Base-by-base conservation (phyloP, 1,284 basidiomycete species). In the Quambalaria eucalypti region DNA sequence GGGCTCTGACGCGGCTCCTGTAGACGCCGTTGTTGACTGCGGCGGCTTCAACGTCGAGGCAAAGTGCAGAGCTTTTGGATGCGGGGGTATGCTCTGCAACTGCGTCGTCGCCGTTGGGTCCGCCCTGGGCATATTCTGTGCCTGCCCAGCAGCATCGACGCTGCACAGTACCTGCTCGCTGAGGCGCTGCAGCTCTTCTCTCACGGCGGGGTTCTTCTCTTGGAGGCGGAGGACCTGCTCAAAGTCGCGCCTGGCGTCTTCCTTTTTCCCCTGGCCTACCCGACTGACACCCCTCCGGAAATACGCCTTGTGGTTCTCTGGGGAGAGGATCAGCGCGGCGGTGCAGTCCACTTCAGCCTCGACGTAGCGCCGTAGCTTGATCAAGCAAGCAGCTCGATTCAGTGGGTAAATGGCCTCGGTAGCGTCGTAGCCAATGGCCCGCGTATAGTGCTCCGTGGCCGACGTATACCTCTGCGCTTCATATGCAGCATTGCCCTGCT, bases 311-410 rank as follows among this genome's bases (percentile, higher is more conserved):
- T 58, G 52, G 31, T 64, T 64, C 8, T 6, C 39, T n/a, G 40
- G 28, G 36, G 55, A 55, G 8, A 64, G 38, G 29, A 21, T 16
- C n/a, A 64, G 28, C n/a, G 61, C 48, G 9, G 30, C 46, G 9
- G 52, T 38, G 49, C 61, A 64, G 51, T 64, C 61, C 9, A 28
- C 5, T 33, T 62, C 61, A 29, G 59, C 61, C 38, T 59, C 52
- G 21, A 9, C n/a, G 33, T 49, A 64, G 14, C 36, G 16, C 33
- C 38, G 40, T 16, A 64, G 48, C 48, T 64, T 64, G 44, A 64
- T 39, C 19, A 49, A 28, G 26, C 60, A 64, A 5, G 56, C 56
- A 1, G 61, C 61, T 19, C 61, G 55, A 44, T 62, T 64, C 26
- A 64, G 52, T 16, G 60, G 61, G 30, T 55, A 61, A 14, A 64